phyloP scores from a whole-genome alignment of 1,284 basidiomycete genomes.

The Calocybe gambosa region DNA sequence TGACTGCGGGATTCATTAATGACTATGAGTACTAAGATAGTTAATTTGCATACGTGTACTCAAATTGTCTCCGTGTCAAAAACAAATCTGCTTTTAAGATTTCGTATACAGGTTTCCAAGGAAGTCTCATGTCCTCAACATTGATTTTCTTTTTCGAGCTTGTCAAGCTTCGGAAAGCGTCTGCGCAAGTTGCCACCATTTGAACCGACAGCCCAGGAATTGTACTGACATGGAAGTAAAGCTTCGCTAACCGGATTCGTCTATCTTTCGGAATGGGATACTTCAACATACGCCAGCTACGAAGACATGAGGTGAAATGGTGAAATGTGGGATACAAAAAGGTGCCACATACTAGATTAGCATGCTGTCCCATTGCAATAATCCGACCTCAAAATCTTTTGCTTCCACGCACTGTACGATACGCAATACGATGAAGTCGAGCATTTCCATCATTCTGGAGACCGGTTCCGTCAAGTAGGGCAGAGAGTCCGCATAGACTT shows the following conservation, averaged over 20 bases:
- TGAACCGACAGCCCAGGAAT: slow-evolving; percentile 59
- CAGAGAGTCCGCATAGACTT: slow-evolving; percentile 54
- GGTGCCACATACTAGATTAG: slow-evolving; percentile 51
- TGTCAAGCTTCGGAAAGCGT: slow-evolving; percentile 47
- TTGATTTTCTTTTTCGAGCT: slow-evolving; percentile 73
- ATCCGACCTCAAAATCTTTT: slow-evolving; percentile 74
- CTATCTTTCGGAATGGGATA: slow-evolving; percentile 82
- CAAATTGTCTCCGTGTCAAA: slow-evolving; percentile 76
- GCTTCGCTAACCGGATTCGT: slow-evolving; percentile 68
- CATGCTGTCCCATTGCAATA: slow-evolving; percentile 76
- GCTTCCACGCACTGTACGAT: slow-evolving; percentile 72
- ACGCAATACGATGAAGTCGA: slow-evolving; percentile 72
- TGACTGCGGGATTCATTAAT: slow-evolving; percentile 40
- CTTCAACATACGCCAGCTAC: slow-evolving; percentile 76
- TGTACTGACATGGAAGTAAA: slow-evolving; percentile 72
- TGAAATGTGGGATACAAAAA: slow-evolving; percentile 11
- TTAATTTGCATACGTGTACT: slow-evolving; percentile 55
- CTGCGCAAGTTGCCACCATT: slow-evolving; percentile 53
- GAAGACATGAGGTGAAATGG: slow-evolving; percentile 11
- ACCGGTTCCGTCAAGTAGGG: slow-evolving; percentile 83
- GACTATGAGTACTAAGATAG: slow-evolving; percentile 5
- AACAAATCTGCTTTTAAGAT: slow-evolving; percentile 81
- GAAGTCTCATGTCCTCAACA: slow-evolving; percentile 79
- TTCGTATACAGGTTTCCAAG: slow-evolving; percentile 84
- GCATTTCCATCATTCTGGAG: slow-evolving; percentile 72